These are phyloP conservation scores for Bipolaris victoriae DNA, from an alignment of 2,329 filamentous ascomycete species.

Conservation along the genomic window DNA sequence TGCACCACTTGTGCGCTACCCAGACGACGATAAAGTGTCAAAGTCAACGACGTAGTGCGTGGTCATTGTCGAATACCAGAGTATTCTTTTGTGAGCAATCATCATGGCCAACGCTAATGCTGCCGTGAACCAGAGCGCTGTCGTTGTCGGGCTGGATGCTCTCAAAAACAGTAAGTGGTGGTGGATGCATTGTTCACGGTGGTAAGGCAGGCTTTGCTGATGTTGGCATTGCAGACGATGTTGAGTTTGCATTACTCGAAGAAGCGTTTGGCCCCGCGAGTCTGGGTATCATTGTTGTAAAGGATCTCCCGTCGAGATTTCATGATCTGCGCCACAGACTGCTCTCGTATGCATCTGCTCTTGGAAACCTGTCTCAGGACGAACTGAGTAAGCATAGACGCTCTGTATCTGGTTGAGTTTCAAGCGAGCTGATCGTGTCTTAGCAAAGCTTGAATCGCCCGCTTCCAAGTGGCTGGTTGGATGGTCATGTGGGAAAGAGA, in stretches of 20 bases:
- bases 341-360: constrained; percentile 85
- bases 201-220: background rate
- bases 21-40: constrained; percentile 23
- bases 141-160: constrained; percentile 47
- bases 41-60: constrained; percentile 7
- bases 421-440: background rate
- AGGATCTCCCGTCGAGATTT: constrained; percentile 78
- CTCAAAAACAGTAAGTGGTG: constrained; percentile 53
- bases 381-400: constrained; percentile 66
- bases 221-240: constrained; percentile 57
- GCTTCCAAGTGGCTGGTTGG: constrained; percentile 67
- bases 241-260: constrained; percentile 72
- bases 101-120: constrained; percentile 29
- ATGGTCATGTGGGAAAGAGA: constrained; percentile 84
- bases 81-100: background rate
- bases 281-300: constrained; percentile 91
- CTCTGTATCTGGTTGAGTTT: background rate
- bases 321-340: constrained; percentile 72
- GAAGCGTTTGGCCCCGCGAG: constrained; percentile 89
- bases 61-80: background rate
- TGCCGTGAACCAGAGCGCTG: constrained; percentile 34
- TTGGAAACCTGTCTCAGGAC: constrained; percentile 76
- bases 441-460: constrained; percentile 56
- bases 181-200: background rate
- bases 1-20: constrained; percentile 13